Evolutionary conservation across 495 filamentous ascomycete genomes (phyloP).

Genomic region (Tetracladium setigerum): DNA sequence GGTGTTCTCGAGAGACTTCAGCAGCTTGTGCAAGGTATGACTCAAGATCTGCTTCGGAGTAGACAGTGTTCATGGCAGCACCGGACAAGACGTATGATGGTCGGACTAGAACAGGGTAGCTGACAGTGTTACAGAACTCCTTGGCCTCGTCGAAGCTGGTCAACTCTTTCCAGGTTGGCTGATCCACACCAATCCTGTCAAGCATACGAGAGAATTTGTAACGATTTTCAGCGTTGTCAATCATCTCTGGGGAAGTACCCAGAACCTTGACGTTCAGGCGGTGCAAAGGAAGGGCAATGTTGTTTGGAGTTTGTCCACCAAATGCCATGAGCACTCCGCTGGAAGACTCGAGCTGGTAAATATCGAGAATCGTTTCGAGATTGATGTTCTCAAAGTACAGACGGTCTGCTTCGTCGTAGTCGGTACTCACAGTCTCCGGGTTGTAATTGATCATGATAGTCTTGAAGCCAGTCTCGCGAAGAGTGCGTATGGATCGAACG

Average conservation of each 20-base stretch:
- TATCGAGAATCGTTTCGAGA: conserved; percentile 88
- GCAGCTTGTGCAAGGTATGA: conserved; percentile 82
- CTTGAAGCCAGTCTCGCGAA: conserved; percentile 81
- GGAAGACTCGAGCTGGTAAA: conserved; percentile 84
- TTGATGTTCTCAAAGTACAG: conserved; percentile 98
- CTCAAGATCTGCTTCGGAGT: conserved; percentile 77
- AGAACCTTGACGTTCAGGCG: conserved; percentile 86
- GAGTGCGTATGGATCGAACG: conserved; percentile 89
- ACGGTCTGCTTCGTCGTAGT: conserved; percentile 93
- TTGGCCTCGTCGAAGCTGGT: conserved; percentile 83
- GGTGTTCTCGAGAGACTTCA: conserved; percentile 90
- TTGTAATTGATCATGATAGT: conserved; percentile 99
- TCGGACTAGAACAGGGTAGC: conserved; percentile 88
- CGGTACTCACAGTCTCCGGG: conserved; percentile 89
- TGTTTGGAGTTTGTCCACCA: conserved; percentile 97
- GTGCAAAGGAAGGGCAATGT: conserved; percentile 86
- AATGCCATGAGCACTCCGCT: conserved; percentile 94
- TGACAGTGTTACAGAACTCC: conserved; percentile 73
- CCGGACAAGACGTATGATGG: conserved; percentile 95
- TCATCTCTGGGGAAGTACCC: conserved; percentile 97
- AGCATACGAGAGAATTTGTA: conserved; percentile 98
- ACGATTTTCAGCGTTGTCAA: conserved; percentile 93
- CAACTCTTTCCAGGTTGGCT: conserved; percentile 96
- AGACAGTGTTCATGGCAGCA: conserved; percentile 96
- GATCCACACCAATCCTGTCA: conserved; percentile 91